These are phyloP conservation scores for Plasmodium vinckei DNA, from an alignment of 169 alveolate genomes.

Conservation along the genomic window DNA sequence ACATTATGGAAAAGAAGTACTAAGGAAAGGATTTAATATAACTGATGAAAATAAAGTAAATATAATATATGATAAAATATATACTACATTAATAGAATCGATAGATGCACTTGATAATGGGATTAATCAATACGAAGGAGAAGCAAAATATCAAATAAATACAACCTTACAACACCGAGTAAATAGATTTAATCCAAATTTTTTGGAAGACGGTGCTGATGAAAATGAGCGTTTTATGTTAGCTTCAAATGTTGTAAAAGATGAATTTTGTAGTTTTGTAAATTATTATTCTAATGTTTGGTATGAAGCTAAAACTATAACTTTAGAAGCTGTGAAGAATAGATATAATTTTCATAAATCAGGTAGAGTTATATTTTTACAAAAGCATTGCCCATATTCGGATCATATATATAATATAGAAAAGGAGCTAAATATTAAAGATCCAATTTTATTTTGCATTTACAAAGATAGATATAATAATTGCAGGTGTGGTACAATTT, in stretches of 20 bases:
- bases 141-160: conserved; percentile 82
- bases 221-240: conserved; percentile 82
- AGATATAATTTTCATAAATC: conserved; percentile 83
- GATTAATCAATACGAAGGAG: conserved; percentile 84
- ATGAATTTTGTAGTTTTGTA: conserved; percentile 79
- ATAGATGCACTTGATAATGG: conserved; percentile 95
- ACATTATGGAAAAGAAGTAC: conserved; percentile 88
- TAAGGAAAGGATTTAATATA: conserved; percentile 80
- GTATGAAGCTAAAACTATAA: conserved; percentile 76
- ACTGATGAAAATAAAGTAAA: conserved; percentile 82
- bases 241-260: conserved; percentile 86
- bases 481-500: conserved; percentile 78
- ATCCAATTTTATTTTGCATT: conserved; percentile 76
- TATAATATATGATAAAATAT: conserved; percentile 81
- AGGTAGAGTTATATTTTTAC: conserved; percentile 82
- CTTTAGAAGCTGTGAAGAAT: conserved; percentile 76
- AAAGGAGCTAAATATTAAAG: conserved; percentile 75
- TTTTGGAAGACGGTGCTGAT: conserved; percentile 86
- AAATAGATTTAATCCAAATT: conserved; percentile 89
- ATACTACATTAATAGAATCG: conserved; percentile 87
- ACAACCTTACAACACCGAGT: conserved; percentile 87
- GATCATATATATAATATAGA: conserved; percentile 80
- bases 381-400: conserved; percentile 82
- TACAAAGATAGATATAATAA: conserved; percentile 62
- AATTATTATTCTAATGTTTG: conserved; percentile 76